A percentile compares a stretch with the other conserved stretches of the same genome.
These are phyloP conservation scores for Stipa capillata DNA, from an alignment of 176 grass and related monocot species.

Conservation along the genomic window DNA sequence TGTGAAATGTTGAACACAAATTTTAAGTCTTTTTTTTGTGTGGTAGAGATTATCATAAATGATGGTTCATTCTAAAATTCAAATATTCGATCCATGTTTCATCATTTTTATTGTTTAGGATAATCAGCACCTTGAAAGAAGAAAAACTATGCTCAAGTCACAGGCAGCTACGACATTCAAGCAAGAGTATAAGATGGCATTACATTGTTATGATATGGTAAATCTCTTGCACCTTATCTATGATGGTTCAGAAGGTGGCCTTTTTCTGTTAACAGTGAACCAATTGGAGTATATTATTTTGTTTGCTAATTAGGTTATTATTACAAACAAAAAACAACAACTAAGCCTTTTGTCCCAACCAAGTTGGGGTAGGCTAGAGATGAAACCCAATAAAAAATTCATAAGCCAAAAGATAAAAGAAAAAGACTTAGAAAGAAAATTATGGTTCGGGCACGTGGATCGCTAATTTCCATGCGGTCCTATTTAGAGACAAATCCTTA, in stretches of 20 bases:
- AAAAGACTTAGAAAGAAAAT: too few relatives aligned
- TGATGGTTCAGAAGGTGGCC: background rate
- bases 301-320: background rate
- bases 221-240: background rate
- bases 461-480: too few relatives aligned
- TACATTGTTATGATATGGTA: background rate
- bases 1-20: background rate
- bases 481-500: too few relatives aligned
- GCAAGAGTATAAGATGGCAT: constrained; percentile 1
- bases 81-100: background rate
- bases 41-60: background rate
- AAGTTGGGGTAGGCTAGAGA: too few relatives aligned
- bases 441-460: too few relatives aligned
- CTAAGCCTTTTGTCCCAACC: too few relatives aligned
- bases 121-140: background rate
- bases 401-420: too few relatives aligned
- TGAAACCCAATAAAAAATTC: too few relatives aligned
- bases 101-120: background rate
- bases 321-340: too few relatives aligned
- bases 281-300: background rate
- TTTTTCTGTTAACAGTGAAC: background rate
- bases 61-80: background rate
- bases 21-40: background rate
- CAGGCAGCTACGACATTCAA: background rate
- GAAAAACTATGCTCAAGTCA: background rate